Evolutionary conservation across 257 asterid species (phyloP), one percentile per base, ranked within the genome.

Genomic region (Eucommia ulmoides): DNA sequence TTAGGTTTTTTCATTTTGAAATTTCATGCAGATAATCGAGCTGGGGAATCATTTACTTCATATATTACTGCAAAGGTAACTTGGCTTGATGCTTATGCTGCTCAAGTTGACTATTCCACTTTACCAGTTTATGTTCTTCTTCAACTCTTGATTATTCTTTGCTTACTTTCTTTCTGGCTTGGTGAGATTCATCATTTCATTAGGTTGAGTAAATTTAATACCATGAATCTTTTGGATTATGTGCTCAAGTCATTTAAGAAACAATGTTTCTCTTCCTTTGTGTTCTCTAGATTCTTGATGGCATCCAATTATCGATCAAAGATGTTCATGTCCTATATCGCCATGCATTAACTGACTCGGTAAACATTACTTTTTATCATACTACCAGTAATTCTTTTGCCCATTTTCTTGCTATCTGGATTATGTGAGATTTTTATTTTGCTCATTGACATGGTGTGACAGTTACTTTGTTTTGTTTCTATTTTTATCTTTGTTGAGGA

Each of bases 31-130:
- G 97, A 85, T 65, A 82, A 74, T 71, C 89, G 72, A 72, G 74
- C 96, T 49, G 97, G 97, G 53, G 81, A 78, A 61, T 89, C 94
- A 51, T 85, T 85, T 66, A 67, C 56, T 49, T 89, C 97, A 24
- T 77, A 89, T 70, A 85, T 89, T 60, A 80, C 96, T 58, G 94
- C 96, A 24, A 80, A 80, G 97, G 95, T 88, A 73, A 66, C 58
- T 45, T 26, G 19, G 14, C 46, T 61, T 68, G 46, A 18, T 58
- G 65, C 54, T 55, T 50, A 29, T 19, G 24, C 33, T 45, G 41
- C n/a, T 18, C n/a, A 23, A 20, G 20, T 44, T 56, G 19, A 46
- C 22, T 56, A 9, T 25, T 25, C 51, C 20, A 11, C 15, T 38
- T 33, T 38, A 21, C 29, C 11, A 22, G 67, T 59, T 18, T 52